Base-by-base conservation (phyloP, 2,329 filamentous ascomycete species). In the Fusarium staphyleae region DNA sequence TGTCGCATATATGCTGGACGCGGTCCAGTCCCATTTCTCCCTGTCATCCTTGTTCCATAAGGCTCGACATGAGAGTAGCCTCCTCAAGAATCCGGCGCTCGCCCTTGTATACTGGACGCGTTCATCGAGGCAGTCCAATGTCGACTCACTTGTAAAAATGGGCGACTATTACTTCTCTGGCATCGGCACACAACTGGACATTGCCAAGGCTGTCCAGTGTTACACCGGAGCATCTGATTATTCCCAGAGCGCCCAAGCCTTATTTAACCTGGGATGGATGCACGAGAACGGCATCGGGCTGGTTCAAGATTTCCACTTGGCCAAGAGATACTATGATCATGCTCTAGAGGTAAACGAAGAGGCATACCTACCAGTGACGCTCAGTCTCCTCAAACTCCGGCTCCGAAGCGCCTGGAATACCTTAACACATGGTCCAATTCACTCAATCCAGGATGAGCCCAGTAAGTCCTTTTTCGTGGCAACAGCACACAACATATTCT, bases 201-300 rank as follows among this genome's bases (percentile, higher is more conserved):
- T 89, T 14, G 87, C 93, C 65, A 96, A 96, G 73, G 96, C 96
- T 5, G 92, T 93, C 0, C 87, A 89, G 36, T 99, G 95, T 77
- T 99, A 99, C 68, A 88, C 90, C 46, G 90, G 91, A 4, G 95
- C 95, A 2, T 93, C 93, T 0, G 95, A 99, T 69, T 92, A 90
- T 54, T 87, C 93, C 64, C 89, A 92, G 69, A 96, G 91, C 65
- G 95, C 93, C 3, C 96, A 99, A 74, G 95, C 96, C 12, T 85
- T 97, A 51, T 99, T 92, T 84, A 98, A 99, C 67, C 80, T 99
- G 12, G 96, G 95, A 5, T 99, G 95, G 95, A 98, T 99, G 93
- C 92, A 99, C 69, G 95, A 99, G 75, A 97, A 98, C 68, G 95
- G 95, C 7, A 81, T 98, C 42, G 91, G 93, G 2, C 84, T 98